These are phyloP conservation scores for Fragilaria radians DNA, from an alignment of 108 stramenopile species.

Conservation along the genomic window DNA sequence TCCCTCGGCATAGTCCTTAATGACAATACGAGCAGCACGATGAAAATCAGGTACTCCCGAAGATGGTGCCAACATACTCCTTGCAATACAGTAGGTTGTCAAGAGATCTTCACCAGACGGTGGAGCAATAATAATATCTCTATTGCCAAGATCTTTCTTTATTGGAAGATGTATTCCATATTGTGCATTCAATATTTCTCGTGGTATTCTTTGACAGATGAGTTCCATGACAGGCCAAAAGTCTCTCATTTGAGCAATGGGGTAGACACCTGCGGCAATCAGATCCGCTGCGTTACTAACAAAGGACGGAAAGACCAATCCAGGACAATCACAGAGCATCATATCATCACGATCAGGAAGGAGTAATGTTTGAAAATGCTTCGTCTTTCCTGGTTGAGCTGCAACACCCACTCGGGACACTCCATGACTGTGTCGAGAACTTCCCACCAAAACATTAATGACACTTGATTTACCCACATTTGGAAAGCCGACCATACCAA, in stretches of 20 bases:
- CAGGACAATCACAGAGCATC: conserved; percentile 98
- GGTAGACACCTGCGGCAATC: conserved; percentile 94
- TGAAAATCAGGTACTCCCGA: conserved; percentile 91
- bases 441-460: conserved; percentile 95
- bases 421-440: conserved; percentile 80
- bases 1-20: conserved; percentile 95
- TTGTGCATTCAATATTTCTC: conserved; percentile 84
- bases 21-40: conserved; percentile 84
- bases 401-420: conserved; percentile 93
- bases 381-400: conserved; percentile 98
- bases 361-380: conserved; percentile 98
- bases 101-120: conserved; percentile 82
- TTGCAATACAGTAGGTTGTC: conserved; percentile 84
- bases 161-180: conserved; percentile 85
- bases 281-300: conserved; percentile 93
- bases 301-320: conserved; percentile 98
- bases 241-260: conserved; percentile 97
- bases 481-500: conserved; percentile 96
- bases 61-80: conserved; percentile 84
- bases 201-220: conserved; percentile 85
- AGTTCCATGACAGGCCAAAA: conserved; percentile 84
- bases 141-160: conserved; percentile 47
- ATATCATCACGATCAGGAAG: conserved; percentile 77
- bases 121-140: conserved; percentile 46
- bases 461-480: conserved; percentile 97